These are phyloP conservation scores for Exophiala lecanii-corni DNA, from an alignment of 2,329 filamentous ascomycete species.

Conservation along the genomic window DNA sequence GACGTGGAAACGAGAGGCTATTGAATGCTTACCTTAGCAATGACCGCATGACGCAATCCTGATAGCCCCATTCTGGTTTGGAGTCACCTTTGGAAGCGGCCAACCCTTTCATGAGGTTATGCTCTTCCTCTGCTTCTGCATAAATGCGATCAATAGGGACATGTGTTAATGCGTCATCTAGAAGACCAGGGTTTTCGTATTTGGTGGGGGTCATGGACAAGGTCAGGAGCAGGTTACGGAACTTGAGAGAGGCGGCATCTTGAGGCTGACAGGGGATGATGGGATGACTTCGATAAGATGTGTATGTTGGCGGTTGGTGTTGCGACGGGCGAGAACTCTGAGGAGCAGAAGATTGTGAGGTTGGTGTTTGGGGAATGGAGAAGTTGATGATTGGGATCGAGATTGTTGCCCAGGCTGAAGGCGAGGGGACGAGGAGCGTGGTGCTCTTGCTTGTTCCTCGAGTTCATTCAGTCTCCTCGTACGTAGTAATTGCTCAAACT, in stretches of 20 bases:
- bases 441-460: conserved; percentile 57
- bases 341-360: conserved; percentile 27
- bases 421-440: conserved; percentile 35
- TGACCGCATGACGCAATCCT: conserved; percentile 90
- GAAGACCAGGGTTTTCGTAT: conserved; percentile 90
- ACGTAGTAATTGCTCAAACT: conserved; percentile 82
- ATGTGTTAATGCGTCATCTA: conserved; percentile 83
- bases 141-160: conserved; percentile 91
- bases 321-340: conserved; percentile 33
- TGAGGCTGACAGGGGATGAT: conserved; percentile 71
- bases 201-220: conserved; percentile 84
- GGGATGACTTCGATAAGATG: conserved; percentile 59
- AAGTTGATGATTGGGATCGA: conserved; percentile 9
- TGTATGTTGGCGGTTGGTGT: conserved; percentile 52
- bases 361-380: conserved; percentile 23
- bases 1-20: conserved; percentile 7
- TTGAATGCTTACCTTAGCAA: conserved; percentile 68
- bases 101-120: conserved; percentile 78
- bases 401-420: conserved; percentile 20
- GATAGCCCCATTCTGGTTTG: conserved; percentile 89
- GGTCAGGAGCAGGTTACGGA: conserved; percentile 76
- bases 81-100: conserved; percentile 81
- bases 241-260: conserved; percentile 67
- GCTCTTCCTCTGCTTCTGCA: conserved; percentile 88
- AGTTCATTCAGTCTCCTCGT: conserved; percentile 84